Evolutionary conservation across 1,139 yeast species (phyloP).

Genomic region (Ashbya aceris): DNA sequence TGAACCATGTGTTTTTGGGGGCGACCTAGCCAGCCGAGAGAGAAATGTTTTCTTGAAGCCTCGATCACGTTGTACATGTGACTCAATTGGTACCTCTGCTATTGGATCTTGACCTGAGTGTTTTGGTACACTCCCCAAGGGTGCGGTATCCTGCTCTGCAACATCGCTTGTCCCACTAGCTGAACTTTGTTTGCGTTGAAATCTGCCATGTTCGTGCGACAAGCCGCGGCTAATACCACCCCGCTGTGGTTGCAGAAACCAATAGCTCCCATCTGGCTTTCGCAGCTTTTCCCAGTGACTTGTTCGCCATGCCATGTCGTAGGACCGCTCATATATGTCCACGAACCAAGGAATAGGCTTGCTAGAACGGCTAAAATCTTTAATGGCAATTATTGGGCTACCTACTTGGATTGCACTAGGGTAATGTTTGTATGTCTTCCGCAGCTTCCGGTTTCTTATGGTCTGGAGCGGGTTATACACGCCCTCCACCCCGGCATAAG

Average conservation of each 20-base stretch:
- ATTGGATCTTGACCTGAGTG: too few species aligned
- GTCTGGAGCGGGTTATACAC: slow-evolving; percentile 75
- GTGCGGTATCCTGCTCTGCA: too few species aligned
- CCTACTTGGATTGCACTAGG: slow-evolving; percentile 23
- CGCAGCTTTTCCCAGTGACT: slow-evolving; percentile 55
- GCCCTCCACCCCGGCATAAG: slow-evolving; percentile 43
- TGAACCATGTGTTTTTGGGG: background rate
- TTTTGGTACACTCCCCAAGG: too few species aligned
- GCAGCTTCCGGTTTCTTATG: slow-evolving; percentile 56
- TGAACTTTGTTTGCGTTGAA: too few species aligned
- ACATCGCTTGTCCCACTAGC: too few species aligned
- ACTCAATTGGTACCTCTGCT: background rate
- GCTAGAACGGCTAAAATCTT: slow-evolving; percentile 23
- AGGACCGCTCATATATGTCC: slow-evolving; percentile 50
- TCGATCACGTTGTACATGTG: background rate
- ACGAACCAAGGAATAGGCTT: slow-evolving; percentile 48
- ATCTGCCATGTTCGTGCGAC: too few species aligned
- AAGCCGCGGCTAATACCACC: too few species aligned
- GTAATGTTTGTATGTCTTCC: slow-evolving; percentile 35
- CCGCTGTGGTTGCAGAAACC: slow-evolving; percentile 34
- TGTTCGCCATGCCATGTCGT: slow-evolving; percentile 59
- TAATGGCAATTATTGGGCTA: slow-evolving; percentile 24
- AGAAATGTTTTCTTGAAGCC: background rate
- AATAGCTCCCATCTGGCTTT: slow-evolving; percentile 44
- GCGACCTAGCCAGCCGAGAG: background rate